phyloP scores from a whole-genome alignment of 805 yeast genomes.

The Barnettozyma botsteinii region DNA sequence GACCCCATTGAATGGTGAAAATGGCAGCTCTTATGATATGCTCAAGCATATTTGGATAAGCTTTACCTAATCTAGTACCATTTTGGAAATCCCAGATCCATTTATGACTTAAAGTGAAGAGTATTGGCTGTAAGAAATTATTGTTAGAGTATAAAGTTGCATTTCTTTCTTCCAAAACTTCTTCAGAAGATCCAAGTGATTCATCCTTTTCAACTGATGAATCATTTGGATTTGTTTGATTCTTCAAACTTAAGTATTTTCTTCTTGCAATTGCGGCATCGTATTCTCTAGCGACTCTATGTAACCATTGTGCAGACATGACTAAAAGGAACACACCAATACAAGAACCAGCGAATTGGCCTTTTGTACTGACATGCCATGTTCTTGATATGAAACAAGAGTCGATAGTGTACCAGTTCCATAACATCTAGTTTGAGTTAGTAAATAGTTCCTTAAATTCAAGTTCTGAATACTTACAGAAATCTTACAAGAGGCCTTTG shows the following conservation, averaged over 20 bases:
- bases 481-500: conserved; percentile 25
- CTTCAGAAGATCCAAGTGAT: conserved; percentile 2
- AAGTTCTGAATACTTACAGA: conserved; percentile 18
- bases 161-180: conserved; percentile 9
- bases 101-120: conserved; percentile 23
- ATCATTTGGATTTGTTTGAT: background rate
- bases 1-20: conserved; percentile 57
- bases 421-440: conserved; percentile 39
- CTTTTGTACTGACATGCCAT: conserved; percentile 56
- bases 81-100: conserved; percentile 23
- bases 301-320: conserved; percentile 50
- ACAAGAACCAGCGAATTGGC: conserved; percentile 70
- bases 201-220: conserved; percentile 4
- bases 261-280: conserved; percentile 35
- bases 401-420: conserved; percentile 71
- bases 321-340: conserved; percentile 60
- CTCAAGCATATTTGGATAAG: conserved; percentile 40
- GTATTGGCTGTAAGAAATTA: conserved; percentile 19
- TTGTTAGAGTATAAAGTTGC: conserved; percentile 12
- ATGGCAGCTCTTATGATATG: conserved; percentile 45
- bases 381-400: conserved; percentile 56
- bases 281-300: conserved; percentile 48
- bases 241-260: conserved; percentile 11
- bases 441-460: too few species aligned
- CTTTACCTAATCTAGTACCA: conserved; percentile 13